phyloP scores from a whole-genome alignment of 441 rosid genomes.

The Gossypium davidsonii region DNA sequence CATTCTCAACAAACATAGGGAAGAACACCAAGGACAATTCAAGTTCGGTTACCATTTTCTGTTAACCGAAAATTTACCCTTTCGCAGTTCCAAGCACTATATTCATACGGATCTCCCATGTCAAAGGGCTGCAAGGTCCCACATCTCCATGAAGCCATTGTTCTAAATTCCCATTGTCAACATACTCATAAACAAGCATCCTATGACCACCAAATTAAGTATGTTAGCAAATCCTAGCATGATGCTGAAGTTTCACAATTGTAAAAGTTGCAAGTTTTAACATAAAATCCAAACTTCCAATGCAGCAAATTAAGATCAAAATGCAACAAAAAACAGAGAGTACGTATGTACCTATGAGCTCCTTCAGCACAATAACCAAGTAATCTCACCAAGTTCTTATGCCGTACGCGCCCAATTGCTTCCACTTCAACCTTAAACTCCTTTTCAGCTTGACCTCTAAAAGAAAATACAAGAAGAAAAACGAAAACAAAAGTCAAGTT shows the following conservation, averaged over 20 bases:
- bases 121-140: conserved; percentile 70
- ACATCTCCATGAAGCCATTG: conserved; percentile 92
- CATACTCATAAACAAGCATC: conserved; percentile 82
- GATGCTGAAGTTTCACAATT: background rate
- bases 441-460: conserved; percentile 91
- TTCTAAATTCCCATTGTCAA: conserved; percentile 81
- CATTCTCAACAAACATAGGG: background rate
- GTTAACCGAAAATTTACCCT: conserved; percentile 36
- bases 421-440: conserved; percentile 93
- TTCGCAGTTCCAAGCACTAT: conserved; percentile 77
- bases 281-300: too few relatives aligned
- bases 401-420: conserved; percentile 85
- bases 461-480: conserved; percentile 19
- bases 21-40: background rate
- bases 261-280: too few relatives aligned
- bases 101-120: conserved; percentile 83
- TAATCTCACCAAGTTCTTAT: conserved; percentile 83
- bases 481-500: conserved; percentile 19
- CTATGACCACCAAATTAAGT: conserved; percentile 22
- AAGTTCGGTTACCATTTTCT: background rate
- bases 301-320: background rate
- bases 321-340: conserved; percentile 1
- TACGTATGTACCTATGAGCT: conserved; percentile 53
- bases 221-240: background rate
- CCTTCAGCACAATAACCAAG: conserved; percentile 98